phyloP scores from a whole-genome alignment of 2,329 filamentous ascomycete genomes.

The Decorospora gaudefroyi region DNA sequence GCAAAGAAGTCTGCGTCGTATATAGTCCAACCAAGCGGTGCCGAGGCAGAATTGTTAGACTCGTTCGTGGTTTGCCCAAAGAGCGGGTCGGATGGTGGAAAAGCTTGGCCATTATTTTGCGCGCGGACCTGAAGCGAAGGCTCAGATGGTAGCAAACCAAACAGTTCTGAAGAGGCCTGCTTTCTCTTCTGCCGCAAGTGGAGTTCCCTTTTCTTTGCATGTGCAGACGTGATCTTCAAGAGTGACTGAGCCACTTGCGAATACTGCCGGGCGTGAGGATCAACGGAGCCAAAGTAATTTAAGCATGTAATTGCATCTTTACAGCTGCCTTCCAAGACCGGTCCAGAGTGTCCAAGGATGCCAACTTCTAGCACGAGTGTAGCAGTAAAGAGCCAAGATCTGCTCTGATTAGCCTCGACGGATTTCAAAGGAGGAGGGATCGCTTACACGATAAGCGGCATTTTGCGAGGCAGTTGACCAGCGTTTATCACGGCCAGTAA shows the following conservation, averaged over 20 bases:
- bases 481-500: constrained; percentile 26
- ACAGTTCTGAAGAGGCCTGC: constrained; percentile 38
- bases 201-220: constrained; percentile 32
- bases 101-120: not conserved
- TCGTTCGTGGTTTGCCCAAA: constrained; percentile 8
- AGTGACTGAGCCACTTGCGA: constrained; percentile 35
- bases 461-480: constrained; percentile 31
- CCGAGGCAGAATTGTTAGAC: constrained; percentile 8
- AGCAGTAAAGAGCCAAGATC: constrained; percentile 41
- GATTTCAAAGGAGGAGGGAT: not conserved
- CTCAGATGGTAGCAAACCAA: constrained; percentile 31
- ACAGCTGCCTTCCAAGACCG: constrained; percentile 28
- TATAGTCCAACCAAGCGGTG: constrained; percentile 37
- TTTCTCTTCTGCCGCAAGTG: constrained; percentile 31
- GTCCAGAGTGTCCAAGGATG: constrained; percentile 31
- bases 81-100: constrained; percentile 3
- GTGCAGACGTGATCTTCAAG: constrained; percentile 30
- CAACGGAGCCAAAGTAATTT: constrained; percentile 34
- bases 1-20: constrained; percentile 42
- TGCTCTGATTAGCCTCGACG: constrained; percentile 8
- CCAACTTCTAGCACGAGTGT: constrained; percentile 38
- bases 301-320: constrained; percentile 31
- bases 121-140: not conserved
- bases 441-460: constrained; percentile 41
- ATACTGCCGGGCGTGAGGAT: constrained; percentile 41